These are phyloP conservation scores for Babesia sp. DNA, from an alignment of 169 alveolate genomes.

Conservation along the genomic window DNA sequence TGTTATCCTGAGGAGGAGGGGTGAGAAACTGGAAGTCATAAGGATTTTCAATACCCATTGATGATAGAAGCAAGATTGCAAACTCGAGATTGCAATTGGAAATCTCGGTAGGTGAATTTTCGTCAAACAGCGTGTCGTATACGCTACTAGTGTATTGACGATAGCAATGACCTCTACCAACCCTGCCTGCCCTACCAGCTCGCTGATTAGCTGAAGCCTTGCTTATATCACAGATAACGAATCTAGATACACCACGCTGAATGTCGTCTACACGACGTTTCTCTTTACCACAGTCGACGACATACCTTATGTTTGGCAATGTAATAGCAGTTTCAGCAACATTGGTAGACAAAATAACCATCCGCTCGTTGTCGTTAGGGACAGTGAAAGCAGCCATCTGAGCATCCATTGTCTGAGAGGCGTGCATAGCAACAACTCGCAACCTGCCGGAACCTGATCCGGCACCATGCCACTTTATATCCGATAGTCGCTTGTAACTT, in stretches of 20 bases:
- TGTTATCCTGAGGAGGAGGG: slow-evolving; percentile 42
- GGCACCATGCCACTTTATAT: slow-evolving; percentile 71
- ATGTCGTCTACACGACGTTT: slow-evolving; percentile 88
- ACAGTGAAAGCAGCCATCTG: slow-evolving; percentile 79
- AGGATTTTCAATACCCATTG: slow-evolving; percentile 49
- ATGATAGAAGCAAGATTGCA: slow-evolving; percentile 11
- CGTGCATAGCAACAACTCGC: slow-evolving; percentile 84
- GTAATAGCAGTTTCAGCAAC: slow-evolving; percentile 99
- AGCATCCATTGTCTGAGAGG: slow-evolving; percentile 80
- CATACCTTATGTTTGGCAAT: slow-evolving; percentile 96
- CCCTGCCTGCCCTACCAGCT: slow-evolving; percentile 99
- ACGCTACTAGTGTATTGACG: slow-evolving; percentile 91
- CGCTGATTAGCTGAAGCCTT: slow-evolving; percentile 94
- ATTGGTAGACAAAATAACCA: slow-evolving; percentile 96
- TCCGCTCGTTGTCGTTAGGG: slow-evolving; percentile 88
- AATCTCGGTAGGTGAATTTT: slow-evolving; percentile 51
- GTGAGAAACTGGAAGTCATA: slow-evolving; percentile 57
- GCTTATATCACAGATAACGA: slow-evolving; percentile 86
- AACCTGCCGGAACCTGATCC: slow-evolving; percentile 71
- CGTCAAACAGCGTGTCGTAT: slow-evolving; percentile 65
- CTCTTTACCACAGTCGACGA: slow-evolving; percentile 95
- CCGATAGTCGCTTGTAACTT: slow-evolving; percentile 43
- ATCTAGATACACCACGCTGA: slow-evolving; percentile 84
- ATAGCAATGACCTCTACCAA: slow-evolving; percentile 97
- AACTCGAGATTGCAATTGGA: slow-evolving; percentile 43